Base-by-base conservation (phyloP, 306 rosid species). In the Aeschynomene evenia region DNA sequence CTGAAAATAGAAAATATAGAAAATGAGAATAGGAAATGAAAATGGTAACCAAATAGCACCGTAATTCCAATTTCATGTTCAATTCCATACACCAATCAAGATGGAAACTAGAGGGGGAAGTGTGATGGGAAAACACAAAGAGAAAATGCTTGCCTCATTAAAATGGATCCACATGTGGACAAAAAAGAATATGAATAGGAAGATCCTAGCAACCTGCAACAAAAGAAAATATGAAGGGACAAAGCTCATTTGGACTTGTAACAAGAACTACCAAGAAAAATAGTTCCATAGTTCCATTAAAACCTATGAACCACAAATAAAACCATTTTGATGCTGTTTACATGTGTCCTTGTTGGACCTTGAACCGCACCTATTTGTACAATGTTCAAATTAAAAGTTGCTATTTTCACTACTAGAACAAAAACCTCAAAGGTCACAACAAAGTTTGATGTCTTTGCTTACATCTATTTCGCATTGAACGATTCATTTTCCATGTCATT, bases 191-290 rank as follows among this genome's bases (percentile, higher is more conserved):
- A 92, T 75, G 80, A 92, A 92, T 60, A 92, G 83, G 75, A 92
- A 9, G 77, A 92, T 73, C 80, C 98, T 84, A 24, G 98, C 98
- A 70, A 86, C 51, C 98, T 90, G 89, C 77, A 80, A 74, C 34
- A 74, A 56, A 33, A 53, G 26, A 53, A 77, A 58, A 53, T 28
- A 28, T 55, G 39, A 34, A 45, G n/a, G 55, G 49, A 61, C 37
- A 46, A 36, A 48, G 40, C 51, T 63, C 15, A 22, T 7, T 42
- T 50, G 48, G 68, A 62, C 15, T 13, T 40, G 39, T 14, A 40
- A 55, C 18, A 34, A 52, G 28, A 77, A 29, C 54, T 19, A 63
- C 31, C 52, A 28, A 63, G 53, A 54, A 77, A 55, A 71, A 1
- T 22, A 34, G 68, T 46, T 54, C 36, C 12, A 69, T 18, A 22